Evolutionary conservation across 495 filamentous ascomycete species (phyloP), one percentile per base, ranked within the genome.

Genomic region (Podospora didyma): DNA sequence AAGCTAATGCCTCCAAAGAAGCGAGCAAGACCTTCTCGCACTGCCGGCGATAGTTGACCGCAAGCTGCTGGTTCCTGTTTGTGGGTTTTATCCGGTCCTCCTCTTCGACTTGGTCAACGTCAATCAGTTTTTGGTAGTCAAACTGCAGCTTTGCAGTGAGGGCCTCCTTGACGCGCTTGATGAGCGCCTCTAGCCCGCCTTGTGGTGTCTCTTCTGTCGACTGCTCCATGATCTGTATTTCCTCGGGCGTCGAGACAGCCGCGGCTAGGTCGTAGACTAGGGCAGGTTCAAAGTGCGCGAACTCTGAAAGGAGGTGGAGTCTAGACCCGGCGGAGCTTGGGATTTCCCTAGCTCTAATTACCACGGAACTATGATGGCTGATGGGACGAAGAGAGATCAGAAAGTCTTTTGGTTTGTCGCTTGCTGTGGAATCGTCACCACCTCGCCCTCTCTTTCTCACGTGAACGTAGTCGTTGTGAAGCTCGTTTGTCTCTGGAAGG

Each of bases 401-500:
- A 41, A 70, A 74, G 54, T 69, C 70, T 28, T 66, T 60, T 9
- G 64, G 54, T 31, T 59, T 54, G 28, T 65, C 61, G 39, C 12
- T 60, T 5, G 28, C 14, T 0, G 51, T 14, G 20, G 20, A 20
- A 14, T 53, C 49, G 26, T 12, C 31, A 19, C 37, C 28, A 3
- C 12, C 42, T 3, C 19, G n/a, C 14, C 16, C 23, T 1, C 28
- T 24, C 49, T 74, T 78, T 47, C 71, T 66, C 16, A 80, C 66
- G 51, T 80, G 77, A 10, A 76, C 62, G 50, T 80, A 80, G 56
- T 79, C 77, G 60, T 80, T 79, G 54, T 80, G 75, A 16, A 79
- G 62, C 2, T 51, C 47, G 10, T 66, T 65, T 0, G 67, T 64
- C 42, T 70, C 67, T 11, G 70, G 72, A 11, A 79, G 61, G 41